Evolutionary conservation across 2,329 filamentous ascomycete species (phyloP), one percentile per base, ranked within the genome.

Genomic region (Dothistroma pini): DNA sequence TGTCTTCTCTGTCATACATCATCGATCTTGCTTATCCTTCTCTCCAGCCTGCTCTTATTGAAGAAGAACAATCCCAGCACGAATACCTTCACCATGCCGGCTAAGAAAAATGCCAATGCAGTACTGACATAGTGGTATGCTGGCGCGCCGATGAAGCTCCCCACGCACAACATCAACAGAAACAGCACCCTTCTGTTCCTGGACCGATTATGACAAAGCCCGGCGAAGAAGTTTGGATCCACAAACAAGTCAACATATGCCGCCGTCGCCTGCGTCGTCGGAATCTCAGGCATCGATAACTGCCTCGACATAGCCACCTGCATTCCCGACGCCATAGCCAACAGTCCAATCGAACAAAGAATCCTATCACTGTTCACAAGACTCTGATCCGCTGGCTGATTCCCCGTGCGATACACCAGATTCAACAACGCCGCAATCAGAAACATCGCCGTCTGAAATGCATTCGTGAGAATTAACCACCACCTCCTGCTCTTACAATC

Each of bases 251-350:
- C 84, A 1, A 87, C 76, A 79, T 83, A 87, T 1, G 85, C 84
- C 0, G 85, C 84, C 5, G 85, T 87, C 0, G 84, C 84, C 84
- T 87, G 87, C 29, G 85, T 84, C 0, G 85, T 87, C 60, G 79
- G 85, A 67, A 87, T 86, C 70, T 88, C 85, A 0, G 82, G 82
- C 74, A 86, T 81, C 51, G 77, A 74, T 58, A 87, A 70, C 44
- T 80, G 78, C 25, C 84, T 77, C 2, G 79, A 79, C 74, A 84
- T 80, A 2, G 85, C 84, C 0, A 88, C 84, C 69, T 87, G 85
- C 53, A 79, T 82, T 0, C 85, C 84, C 0, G 83, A 78, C 0
- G 84, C 79, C 54, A 83, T 81, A 0, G 84, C 83, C 32, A 87
- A 75, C 44, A 86, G 69, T 1, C 75, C 78, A 50, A 86, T 76